phyloP scores from a whole-genome alignment of 192 early-diverging fungal species.

The Neocallimastix lanati region DNA sequence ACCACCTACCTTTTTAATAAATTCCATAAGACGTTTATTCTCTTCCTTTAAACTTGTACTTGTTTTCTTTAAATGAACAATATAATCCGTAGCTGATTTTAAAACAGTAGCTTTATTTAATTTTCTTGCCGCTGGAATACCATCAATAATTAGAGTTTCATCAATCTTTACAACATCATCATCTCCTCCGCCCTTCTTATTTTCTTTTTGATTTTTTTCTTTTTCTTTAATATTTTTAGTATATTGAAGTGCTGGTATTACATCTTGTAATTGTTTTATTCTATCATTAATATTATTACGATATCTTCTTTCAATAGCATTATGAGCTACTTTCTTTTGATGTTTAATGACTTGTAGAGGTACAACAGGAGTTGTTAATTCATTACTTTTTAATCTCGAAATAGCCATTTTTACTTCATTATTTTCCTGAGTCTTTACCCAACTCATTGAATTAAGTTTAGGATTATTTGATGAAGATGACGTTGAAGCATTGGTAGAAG shows the following conservation, averaged over 20 bases:
- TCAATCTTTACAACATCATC: constrained; percentile 9
- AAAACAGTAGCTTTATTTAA: constrained; percentile 90
- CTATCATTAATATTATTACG: constrained; percentile 95
- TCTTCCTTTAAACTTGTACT: constrained; percentile 20
- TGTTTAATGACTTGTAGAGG: constrained; percentile 22
- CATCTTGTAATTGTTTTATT: constrained; percentile 66
- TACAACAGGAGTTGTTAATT: neutral
- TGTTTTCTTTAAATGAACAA: constrained; percentile 29
- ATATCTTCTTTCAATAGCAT: constrained; percentile 84
- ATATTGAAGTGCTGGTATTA: constrained; percentile 57
- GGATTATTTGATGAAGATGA: neutral
- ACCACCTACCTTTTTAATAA: neutral
- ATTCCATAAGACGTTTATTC: neutral
- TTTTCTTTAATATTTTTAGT: neutral
- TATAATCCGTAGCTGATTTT: constrained; percentile 82
- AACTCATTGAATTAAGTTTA: neutral
- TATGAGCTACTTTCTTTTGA: constrained; percentile 83
- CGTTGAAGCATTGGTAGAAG: neutral
- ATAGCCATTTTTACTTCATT: neutral
- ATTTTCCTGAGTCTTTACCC: neutral
- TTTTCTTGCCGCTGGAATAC: constrained; percentile 65
- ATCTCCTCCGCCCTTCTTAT: constrained; percentile 25
- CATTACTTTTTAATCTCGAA: neutral
- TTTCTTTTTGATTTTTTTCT: neutral
- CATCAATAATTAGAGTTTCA: constrained; percentile 35